Conservation (phyloP, 768 basidiomycete species). For the Boletales sp. region DNA sequence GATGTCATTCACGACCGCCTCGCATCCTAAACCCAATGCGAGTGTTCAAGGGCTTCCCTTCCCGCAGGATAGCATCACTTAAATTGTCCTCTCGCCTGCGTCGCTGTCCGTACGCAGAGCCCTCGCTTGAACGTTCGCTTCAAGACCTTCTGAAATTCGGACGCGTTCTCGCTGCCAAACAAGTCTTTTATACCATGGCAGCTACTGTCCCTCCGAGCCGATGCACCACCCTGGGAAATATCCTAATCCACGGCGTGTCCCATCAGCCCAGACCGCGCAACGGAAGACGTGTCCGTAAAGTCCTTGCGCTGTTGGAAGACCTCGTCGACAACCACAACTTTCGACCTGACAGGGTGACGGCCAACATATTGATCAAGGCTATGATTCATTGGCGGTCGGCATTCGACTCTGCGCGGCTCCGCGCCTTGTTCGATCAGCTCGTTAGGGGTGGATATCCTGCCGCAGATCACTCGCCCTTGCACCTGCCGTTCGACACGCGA, state of each 20-base stretch:
- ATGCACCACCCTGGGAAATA: constrained; percentile 52
- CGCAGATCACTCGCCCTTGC: constrained; percentile 22
- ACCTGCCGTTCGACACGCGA: constrained; percentile 46
- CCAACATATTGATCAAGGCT: constrained; percentile 64
- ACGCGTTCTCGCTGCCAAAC: constrained; percentile 43
- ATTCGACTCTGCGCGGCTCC: constrained; percentile 42
- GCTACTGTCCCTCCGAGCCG: constrained; percentile 27
- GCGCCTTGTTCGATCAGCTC: constrained; percentile 62
- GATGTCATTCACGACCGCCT: constrained; percentile 10
- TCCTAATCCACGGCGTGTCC: constrained; percentile 47
- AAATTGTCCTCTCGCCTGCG: constrained; percentile 16
- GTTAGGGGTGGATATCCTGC: constrained; percentile 57
- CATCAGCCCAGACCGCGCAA: constrained; percentile 34
- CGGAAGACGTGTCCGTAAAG: constrained; percentile 43
- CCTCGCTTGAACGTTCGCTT: constrained; percentile 13
- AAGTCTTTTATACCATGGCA: constrained; percentile 33
- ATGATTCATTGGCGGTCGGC: constrained; percentile 49
- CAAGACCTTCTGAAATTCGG: constrained; percentile 30
- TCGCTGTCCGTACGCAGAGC: constrained; percentile 1
- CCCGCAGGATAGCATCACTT: constrained; percentile 11
- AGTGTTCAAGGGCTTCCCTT: neutral
- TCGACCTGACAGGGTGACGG: constrained; percentile 61
- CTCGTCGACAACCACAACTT: constrained; percentile 48
- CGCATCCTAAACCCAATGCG: constrained; percentile 11
- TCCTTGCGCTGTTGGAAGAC: constrained; percentile 36